Evolutionary conservation across 2,329 filamentous ascomycete genomes (phyloP).

Genomic region (Ophiostoma novo-ulmi): DNA sequence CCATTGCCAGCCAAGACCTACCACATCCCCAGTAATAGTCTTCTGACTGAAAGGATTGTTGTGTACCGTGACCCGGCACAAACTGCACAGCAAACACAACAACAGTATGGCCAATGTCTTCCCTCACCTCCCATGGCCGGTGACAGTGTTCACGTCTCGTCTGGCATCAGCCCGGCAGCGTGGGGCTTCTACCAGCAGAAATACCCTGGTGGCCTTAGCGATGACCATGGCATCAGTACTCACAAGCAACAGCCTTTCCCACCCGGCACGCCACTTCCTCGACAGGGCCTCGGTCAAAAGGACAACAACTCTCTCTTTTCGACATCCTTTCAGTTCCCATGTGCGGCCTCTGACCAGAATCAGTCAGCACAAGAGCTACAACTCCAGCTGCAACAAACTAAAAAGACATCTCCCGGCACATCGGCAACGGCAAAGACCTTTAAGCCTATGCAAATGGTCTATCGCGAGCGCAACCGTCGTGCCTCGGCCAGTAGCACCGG

Average conservation of each 20-base stretch:
- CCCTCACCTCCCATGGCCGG: not conserved
- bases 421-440: constrained; percentile 16
- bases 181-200: not conserved
- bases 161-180: not conserved
- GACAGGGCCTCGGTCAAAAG: not conserved
- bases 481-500: constrained; percentile 21
- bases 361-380: not conserved
- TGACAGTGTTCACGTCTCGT: not conserved
- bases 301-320: not conserved
- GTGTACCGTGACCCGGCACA: not conserved
- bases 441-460: constrained; percentile 27
- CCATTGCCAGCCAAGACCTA: not conserved
- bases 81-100: not conserved
- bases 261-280: not conserved
- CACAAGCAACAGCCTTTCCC: not conserved
- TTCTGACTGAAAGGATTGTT: not conserved
- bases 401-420: not conserved
- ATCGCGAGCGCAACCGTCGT: constrained; percentile 21
- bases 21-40: not conserved
- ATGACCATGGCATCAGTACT: not conserved
- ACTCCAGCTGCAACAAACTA: not conserved
- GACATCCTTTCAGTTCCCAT: not conserved
- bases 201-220: not conserved
- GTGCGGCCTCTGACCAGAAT: not conserved
- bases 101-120: not conserved